phyloP scores from a whole-genome alignment of 2,329 filamentous ascomycete species.

The Tolypocladium inflatum region DNA sequence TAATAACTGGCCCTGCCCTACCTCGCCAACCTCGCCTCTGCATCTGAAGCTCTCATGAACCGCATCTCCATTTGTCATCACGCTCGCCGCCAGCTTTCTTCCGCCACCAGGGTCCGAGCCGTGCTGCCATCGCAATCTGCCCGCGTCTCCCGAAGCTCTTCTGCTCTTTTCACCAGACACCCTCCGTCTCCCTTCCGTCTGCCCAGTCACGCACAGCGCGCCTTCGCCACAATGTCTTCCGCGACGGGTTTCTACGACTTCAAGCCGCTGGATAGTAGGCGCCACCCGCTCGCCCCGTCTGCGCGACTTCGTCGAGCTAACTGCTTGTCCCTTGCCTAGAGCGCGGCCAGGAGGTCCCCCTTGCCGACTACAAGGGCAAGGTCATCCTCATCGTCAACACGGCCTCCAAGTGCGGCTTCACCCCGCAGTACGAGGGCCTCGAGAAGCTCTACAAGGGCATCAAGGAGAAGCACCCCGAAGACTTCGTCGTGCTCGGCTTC shows the following conservation, averaged over 20 bases:
- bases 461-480: slow-evolving; percentile 56
- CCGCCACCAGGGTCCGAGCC: neutral
- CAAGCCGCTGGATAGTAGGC: slow-evolving; percentile 66
- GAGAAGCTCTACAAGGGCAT: slow-evolving; percentile 82
- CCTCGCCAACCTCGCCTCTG: neutral
- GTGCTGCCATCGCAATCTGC: slow-evolving; percentile 1
- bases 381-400: slow-evolving; percentile 96
- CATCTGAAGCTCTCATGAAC: slow-evolving; percentile 1
- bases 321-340: slow-evolving; percentile 12
- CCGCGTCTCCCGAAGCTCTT: neutral
- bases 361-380: slow-evolving; percentile 73
- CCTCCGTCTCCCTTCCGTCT: neutral
- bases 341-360: slow-evolving; percentile 58
- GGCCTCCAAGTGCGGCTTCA: slow-evolving; percentile 97
- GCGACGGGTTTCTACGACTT: slow-evolving; percentile 65
- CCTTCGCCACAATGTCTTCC: slow-evolving; percentile 24
- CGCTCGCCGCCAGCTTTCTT: neutral
- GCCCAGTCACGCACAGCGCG: neutral
- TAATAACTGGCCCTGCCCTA: neutral
- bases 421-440: slow-evolving; percentile 84
- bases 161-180: neutral
- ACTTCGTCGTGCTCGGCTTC: slow-evolving; percentile 87
- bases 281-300: neutral
- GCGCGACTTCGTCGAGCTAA: slow-evolving; percentile 6
- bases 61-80: slow-evolving; percentile 5